Evolutionary conservation across 805 yeast species (phyloP).

Genomic region (Candida ipomoeae): DNA sequence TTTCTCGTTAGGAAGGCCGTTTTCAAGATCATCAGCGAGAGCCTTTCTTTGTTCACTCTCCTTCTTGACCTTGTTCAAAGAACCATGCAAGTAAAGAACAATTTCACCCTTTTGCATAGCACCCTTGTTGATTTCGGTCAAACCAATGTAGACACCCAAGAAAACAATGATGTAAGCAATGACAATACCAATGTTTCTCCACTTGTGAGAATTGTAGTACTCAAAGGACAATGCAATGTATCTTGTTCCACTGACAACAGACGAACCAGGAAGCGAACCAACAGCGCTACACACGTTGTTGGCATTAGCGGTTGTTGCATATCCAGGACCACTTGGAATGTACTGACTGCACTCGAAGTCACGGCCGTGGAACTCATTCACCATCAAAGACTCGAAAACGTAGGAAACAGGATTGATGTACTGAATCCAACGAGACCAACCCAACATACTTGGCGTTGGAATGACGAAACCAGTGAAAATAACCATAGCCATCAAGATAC

Average conservation of each 20-base stretch:
- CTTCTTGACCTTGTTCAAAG: conserved; percentile 46
- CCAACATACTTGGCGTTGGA: conserved; percentile 37
- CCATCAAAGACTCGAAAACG: conserved; percentile 53
- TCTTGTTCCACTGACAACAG: conserved; percentile 53
- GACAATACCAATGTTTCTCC: conserved; percentile 78
- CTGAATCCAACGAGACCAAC: conserved; percentile 34
- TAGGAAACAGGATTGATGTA: conserved; percentile 42
- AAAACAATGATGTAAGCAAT: conserved; percentile 49
- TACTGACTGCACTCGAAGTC: conserved; percentile 51
- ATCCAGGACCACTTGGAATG: conserved; percentile 60
- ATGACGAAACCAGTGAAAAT: conserved; percentile 49
- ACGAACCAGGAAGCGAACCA: conserved; percentile 56
- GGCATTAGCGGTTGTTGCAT: conserved; percentile 32
- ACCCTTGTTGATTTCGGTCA: conserved; percentile 44
- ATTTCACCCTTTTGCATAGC: conserved; percentile 44
- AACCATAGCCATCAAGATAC: conserved; percentile 48
- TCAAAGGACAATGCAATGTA: conserved; percentile 47
- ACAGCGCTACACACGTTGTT: conserved; percentile 54
- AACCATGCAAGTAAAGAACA: conserved; percentile 28
- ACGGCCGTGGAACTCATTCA: conserved; percentile 59
- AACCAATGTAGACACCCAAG: conserved; percentile 29
- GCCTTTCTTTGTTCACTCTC: conserved; percentile 18
- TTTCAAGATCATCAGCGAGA: conserved; percentile 33
- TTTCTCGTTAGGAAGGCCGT: conserved; percentile 29
- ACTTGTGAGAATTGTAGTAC: conserved; percentile 56